A percentile compares a stretch with the other conserved stretches of the same genome.
Evolutionary conservation across 1,284 basidiomycete genomes (phyloP).

Genomic region (Schizophyllum amplum): DNA sequence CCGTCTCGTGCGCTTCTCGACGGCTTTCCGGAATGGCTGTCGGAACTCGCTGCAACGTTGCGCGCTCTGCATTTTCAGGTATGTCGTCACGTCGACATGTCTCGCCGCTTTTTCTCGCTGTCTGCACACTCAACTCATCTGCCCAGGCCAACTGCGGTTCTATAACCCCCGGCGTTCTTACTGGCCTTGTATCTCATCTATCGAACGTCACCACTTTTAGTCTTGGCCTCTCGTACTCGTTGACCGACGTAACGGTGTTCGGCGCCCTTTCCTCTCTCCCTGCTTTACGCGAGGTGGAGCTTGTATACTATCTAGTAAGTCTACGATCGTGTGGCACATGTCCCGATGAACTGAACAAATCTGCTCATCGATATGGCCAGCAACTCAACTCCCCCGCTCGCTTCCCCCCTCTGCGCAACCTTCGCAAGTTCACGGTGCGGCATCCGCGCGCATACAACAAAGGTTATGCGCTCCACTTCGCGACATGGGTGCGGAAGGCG

Average conservation of each 20-base stretch:
- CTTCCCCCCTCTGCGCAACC: not conserved
- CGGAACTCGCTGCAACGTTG: not conserved
- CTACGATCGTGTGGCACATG: too few species aligned
- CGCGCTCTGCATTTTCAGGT: slow-evolving; percentile 10
- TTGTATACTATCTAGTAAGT: slow-evolving; percentile 4
- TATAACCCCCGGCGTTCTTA: slow-evolving; percentile 9
- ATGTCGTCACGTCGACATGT: not conserved
- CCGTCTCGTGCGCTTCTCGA: slow-evolving; percentile 6
- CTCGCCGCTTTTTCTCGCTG: not conserved
- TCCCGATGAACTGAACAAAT: too few species aligned
- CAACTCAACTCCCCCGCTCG: not conserved
- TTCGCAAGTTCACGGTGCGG: not conserved
- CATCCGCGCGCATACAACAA: not conserved
- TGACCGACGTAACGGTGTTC: slow-evolving; percentile 8
- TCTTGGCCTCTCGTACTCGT: slow-evolving; percentile 9
- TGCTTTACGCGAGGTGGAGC: not conserved
- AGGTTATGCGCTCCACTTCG: not conserved
- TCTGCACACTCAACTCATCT: not conserved
- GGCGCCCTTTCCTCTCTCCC: slow-evolving; percentile 2
- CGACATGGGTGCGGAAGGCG: not conserved
- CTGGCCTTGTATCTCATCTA: slow-evolving; percentile 4
- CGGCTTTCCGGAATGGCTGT: slow-evolving; percentile 7
- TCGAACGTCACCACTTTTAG: slow-evolving; percentile 2
- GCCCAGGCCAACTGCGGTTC: slow-evolving; percentile 8
- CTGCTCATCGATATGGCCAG: too few species aligned